Evolutionary conservation across 768 basidiomycete genomes (phyloP), one percentile per base, ranked within the genome.

Genomic region (Mycena vulgaris): DNA sequence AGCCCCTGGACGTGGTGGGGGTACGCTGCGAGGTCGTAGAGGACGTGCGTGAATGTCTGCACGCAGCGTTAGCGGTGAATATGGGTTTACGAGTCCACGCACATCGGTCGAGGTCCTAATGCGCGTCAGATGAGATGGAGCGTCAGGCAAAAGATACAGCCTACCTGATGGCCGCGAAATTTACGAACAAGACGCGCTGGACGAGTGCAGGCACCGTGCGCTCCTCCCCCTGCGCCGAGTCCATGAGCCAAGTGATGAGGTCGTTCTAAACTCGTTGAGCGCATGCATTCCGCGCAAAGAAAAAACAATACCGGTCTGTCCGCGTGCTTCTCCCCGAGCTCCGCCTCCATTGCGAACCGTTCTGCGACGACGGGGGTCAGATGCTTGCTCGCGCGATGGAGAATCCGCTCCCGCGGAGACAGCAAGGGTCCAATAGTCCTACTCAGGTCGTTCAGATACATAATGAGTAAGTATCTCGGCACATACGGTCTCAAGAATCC

Each of bases 221-320:
- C 30, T 79, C 75, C 5, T 75, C 67, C 7, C 72, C 74, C 25
- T 72, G 42, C 0, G 82, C 81, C 13, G 73, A 75, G 40, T 80
- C 81, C 55, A 84, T 77, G 11, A 83, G 68, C 84, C 84, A 85
- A 49, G 78, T 77, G 1, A 85, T 76, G 52, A 84, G 68, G 64
- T 85, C 83, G 56, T 80, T 80, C 83, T 83, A 61, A 1, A 37
- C 13, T 48, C 11, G 25, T 48, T 37, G 11, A 37, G 16, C 17
- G 9, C 28, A 14, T 13, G 52, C 16, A 19, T 45, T 68, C 5
- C 10, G 52, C 6, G 31, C 17, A 23, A 58, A 31, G 35, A 51
- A n/a, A 1, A 33, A 2, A 8, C 25, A 17, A n/a, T 48, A 71
- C 69, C 64, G 69, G 69, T 49, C 42, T 66, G 28, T 66, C 69